These are phyloP conservation scores for Allium cepa DNA, from an alignment of 106 monocot species.

Conservation along the genomic window DNA sequence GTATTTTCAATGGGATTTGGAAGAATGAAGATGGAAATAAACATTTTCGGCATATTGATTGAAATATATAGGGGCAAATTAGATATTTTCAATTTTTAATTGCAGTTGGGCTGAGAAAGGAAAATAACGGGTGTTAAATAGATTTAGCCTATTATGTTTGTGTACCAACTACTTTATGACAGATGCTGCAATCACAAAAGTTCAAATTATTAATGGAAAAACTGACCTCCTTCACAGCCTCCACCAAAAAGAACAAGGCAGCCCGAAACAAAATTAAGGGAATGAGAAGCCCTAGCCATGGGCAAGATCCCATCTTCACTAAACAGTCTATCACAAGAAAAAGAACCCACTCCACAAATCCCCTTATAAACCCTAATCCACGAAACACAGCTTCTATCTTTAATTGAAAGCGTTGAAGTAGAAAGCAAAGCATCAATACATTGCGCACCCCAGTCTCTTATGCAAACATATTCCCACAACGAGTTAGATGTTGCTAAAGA, in stretches of 20 bases:
- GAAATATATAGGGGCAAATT: too few relatives aligned
- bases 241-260: constrained; percentile 84
- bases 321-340: constrained; percentile 38
- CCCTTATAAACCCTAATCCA: constrained; percentile 62
- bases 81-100: too few relatives aligned
- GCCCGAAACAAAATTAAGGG: constrained; percentile 69
- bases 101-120: too few relatives aligned
- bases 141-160: too few relatives aligned
- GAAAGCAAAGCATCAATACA: constrained; percentile 25
- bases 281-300: constrained; percentile 68
- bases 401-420: constrained; percentile 19
- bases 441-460: constrained; percentile 60
- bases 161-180: too few relatives aligned
- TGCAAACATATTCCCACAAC: constrained; percentile 67
- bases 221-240: constrained; percentile 79
- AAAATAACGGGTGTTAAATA: too few relatives aligned
- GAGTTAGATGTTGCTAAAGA: constrained; percentile 39
- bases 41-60: too few relatives aligned
- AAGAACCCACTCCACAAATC: constrained; percentile 39
- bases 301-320: constrained; percentile 45
- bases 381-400: constrained; percentile 1
- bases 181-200: too few relatives aligned
- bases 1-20: too few relatives aligned
- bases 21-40: too few relatives aligned
- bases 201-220: background rate